Conservation (phyloP, 1,284 basidiomycete species). For the Hortiboletus rubellus region DNA sequence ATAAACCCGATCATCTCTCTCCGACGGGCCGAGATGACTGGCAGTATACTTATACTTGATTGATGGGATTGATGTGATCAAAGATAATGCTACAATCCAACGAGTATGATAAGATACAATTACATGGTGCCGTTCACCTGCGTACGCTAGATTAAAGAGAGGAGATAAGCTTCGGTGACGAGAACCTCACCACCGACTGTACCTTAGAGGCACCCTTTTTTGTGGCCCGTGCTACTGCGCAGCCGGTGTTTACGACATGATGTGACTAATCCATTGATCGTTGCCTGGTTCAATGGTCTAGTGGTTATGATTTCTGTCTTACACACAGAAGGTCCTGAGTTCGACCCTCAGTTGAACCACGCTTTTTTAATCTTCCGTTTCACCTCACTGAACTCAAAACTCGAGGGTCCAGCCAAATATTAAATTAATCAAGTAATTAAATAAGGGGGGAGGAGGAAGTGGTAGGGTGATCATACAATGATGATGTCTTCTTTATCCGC, state of each 20-base stretch:
- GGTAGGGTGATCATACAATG: too few species aligned
- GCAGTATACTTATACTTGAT: not conserved
- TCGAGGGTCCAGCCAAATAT: too few species aligned
- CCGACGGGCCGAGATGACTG: not conserved
- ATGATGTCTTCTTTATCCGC: too few species aligned
- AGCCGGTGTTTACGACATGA: not conserved
- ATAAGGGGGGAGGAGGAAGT: too few species aligned
- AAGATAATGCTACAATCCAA: not conserved
- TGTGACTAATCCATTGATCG: accelerated
- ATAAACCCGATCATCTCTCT: not conserved
- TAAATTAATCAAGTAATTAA: too few species aligned
- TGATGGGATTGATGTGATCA: not conserved
- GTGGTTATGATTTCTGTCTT: constrained; percentile 64
- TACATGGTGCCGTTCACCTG: not conserved
- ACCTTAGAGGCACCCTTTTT: not conserved
- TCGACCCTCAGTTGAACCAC: constrained; percentile 61
- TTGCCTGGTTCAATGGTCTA: constrained; percentile 50
- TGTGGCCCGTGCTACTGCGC: not conserved
- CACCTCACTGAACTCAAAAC: too few species aligned
- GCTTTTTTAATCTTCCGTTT: constrained; percentile 9
- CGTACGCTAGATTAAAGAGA: not conserved
- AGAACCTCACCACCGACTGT: not conserved
- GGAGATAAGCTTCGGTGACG: not conserved
- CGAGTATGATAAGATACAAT: not conserved
- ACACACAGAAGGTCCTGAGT: constrained; percentile 66